These are phyloP conservation scores for Mortierella claussenii DNA, from an alignment of 192 early-diverging fungal species.

Conservation along the genomic window DNA sequence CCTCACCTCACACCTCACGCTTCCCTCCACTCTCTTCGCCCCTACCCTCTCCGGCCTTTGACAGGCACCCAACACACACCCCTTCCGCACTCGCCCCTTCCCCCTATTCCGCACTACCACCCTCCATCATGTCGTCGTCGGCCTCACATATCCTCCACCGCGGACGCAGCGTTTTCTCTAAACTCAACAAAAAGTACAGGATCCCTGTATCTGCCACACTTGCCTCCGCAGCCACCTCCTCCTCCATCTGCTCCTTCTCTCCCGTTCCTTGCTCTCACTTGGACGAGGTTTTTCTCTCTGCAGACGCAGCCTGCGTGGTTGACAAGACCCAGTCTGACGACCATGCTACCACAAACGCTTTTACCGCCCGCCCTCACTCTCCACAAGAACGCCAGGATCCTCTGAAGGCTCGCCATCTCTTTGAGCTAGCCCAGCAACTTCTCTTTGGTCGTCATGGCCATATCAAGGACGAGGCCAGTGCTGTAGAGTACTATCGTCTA, in stretches of 20 bases:
- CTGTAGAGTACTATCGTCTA: conserved; percentile 61
- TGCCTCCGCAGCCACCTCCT: conserved; percentile 18
- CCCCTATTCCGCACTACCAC: neutral
- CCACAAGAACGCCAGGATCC: conserved; percentile 22
- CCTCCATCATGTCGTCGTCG: conserved; percentile 26
- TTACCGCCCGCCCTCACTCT: neutral
- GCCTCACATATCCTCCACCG: conserved; percentile 51
- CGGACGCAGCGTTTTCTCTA: conserved; percentile 51
- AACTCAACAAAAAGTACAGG: conserved; percentile 53
- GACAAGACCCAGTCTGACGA: neutral
- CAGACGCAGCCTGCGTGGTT: conserved; percentile 2
- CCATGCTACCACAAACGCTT: neutral
- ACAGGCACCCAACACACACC: neutral
- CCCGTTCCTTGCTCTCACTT: conserved; percentile 17
- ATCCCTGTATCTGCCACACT: conserved; percentile 22
- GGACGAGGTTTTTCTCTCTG: conserved; percentile 12
- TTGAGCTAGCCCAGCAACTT: conserved; percentile 43
- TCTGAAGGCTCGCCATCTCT: conserved; percentile 31
- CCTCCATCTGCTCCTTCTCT: conserved; percentile 39
- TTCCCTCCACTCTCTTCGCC: neutral
- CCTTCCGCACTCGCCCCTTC: conserved; percentile 5
- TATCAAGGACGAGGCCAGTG: conserved; percentile 55
- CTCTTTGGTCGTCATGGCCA: conserved; percentile 65
- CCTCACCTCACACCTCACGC: neutral
- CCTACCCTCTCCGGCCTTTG: conserved; percentile 1